Evolutionary conservation across 2,329 filamentous ascomycete species (phyloP).

Genomic region (Epichloe gansuensis): DNA sequence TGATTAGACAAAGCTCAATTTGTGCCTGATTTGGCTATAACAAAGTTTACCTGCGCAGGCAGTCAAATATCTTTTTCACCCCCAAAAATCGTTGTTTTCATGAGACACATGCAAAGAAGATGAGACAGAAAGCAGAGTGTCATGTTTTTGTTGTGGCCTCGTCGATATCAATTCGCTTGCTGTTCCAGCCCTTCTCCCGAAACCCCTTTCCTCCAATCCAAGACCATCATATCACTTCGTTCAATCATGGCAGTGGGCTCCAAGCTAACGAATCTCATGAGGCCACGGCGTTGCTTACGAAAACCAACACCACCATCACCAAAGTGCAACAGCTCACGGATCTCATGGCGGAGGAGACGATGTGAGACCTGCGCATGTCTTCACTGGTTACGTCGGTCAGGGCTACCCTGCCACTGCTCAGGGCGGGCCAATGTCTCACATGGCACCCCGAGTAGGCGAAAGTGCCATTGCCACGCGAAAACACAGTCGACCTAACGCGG

Average conservation of each 20-base stretch:
- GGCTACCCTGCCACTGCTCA: slow-evolving; percentile 36
- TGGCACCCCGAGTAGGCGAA: slow-evolving; percentile 27
- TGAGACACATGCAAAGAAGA: not conserved
- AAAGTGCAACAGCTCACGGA: slow-evolving; percentile 42
- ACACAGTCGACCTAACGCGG: slow-evolving; percentile 33
- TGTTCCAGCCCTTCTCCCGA: not conserved
- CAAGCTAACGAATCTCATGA: slow-evolving; percentile 17
- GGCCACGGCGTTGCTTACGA: slow-evolving; percentile 51
- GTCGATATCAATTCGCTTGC: slow-evolving; percentile 1
- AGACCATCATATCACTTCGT: not conserved
- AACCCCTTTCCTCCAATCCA: not conserved
- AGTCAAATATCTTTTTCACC: slow-evolving; percentile 10
- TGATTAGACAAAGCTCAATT: slow-evolving; percentile 24
- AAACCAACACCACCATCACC: slow-evolving; percentile 55
- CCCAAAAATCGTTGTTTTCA: not conserved
- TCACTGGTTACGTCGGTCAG: slow-evolving; percentile 56
- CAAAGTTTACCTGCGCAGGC: slow-evolving; percentile 17
- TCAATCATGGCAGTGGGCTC: slow-evolving; percentile 2
- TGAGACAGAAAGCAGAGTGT: not conserved
- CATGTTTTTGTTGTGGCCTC: not conserved
- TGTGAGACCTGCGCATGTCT: slow-evolving; percentile 62
- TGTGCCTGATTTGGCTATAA: slow-evolving; percentile 19
- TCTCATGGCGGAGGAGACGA: slow-evolving; percentile 43
- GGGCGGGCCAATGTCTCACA: slow-evolving; percentile 51
- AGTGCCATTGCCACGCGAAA: slow-evolving; percentile 25